Conservation (phyloP, 2,329 filamentous ascomycete species). For the Colletotrichum salicis region DNA sequence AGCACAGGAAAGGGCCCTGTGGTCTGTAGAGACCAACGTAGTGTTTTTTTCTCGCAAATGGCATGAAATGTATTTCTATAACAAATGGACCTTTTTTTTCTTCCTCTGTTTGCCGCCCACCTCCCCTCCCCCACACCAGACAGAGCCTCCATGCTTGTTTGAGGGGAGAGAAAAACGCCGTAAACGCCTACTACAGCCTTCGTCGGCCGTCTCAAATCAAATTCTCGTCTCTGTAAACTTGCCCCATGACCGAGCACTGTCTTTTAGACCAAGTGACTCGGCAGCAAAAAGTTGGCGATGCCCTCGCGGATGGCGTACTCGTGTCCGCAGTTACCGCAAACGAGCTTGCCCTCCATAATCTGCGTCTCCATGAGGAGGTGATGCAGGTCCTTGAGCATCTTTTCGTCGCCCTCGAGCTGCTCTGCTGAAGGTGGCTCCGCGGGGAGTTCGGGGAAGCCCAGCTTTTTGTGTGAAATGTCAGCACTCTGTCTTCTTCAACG, state of each 20-base stretch:
- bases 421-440: constrained; percentile 70
- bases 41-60: constrained; percentile 27
- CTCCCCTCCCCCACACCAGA: not conserved
- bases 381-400: constrained; percentile 82
- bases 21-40: not conserved
- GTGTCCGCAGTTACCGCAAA: constrained; percentile 91
- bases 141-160: not conserved
- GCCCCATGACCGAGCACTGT: too few species aligned
- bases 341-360: constrained; percentile 86
- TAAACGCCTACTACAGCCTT: constrained; percentile 19
- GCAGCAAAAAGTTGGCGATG: constrained; percentile 94
- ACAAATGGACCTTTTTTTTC: constrained; percentile 28
- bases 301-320: constrained; percentile 96
- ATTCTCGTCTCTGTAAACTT: not conserved
- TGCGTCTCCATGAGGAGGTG: constrained; percentile 87
- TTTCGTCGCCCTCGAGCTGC: constrained; percentile 72
- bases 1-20: not conserved
- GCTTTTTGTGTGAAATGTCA: constrained; percentile 56
- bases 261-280: constrained; percentile 82
- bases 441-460: constrained; percentile 81
- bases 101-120: constrained; percentile 14
- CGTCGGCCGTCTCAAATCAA: not conserved
- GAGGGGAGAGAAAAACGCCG: constrained; percentile 28
- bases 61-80: constrained; percentile 32
- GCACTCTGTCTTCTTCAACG: not conserved